phyloP scores from a whole-genome alignment of 1,139 yeast species.

The Geotrichum aggregatum region DNA sequence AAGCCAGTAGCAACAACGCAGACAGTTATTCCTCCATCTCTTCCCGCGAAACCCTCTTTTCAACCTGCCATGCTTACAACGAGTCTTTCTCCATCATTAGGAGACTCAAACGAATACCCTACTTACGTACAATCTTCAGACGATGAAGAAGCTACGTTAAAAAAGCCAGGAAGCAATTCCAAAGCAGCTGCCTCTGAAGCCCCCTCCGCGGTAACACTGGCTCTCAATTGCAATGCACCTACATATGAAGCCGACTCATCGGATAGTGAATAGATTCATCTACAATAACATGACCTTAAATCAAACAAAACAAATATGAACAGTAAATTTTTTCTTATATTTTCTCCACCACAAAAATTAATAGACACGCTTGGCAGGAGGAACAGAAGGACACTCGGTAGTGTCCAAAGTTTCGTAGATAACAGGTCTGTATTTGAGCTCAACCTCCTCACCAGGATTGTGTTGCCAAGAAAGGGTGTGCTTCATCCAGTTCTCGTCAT shows the following conservation, averaged over 20 bases:
- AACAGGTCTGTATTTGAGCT: constrained; percentile 82
- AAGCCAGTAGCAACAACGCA: not conserved
- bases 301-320: constrained; percentile 5
- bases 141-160: constrained; percentile 4
- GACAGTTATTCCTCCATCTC: not conserved
- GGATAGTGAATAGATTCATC: constrained; percentile 7
- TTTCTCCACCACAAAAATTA: constrained; percentile 35
- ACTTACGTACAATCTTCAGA: constrained; percentile 1
- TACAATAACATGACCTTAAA: constrained; percentile 2
- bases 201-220: not conserved
- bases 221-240: not conserved
- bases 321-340: constrained; percentile 5
- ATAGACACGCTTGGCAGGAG: constrained; percentile 94
- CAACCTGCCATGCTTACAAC: not conserved
- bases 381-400: constrained; percentile 89
- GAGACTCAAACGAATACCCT: not conserved
- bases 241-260: constrained; percentile 1
- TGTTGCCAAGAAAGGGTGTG: constrained; percentile 93
- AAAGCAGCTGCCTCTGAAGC: not conserved
- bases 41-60: constrained; percentile 1
- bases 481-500: constrained; percentile 96
- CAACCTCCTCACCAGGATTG: constrained; percentile 63
- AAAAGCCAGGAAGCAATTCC: not conserved
- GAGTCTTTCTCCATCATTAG: not conserved
- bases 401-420: constrained; percentile 81